Percentiles rank a stretch among this genome's conserved stretches.
Evolutionary conservation across 169 alveolate species (phyloP).

Genomic region (Babesia sp.): DNA sequence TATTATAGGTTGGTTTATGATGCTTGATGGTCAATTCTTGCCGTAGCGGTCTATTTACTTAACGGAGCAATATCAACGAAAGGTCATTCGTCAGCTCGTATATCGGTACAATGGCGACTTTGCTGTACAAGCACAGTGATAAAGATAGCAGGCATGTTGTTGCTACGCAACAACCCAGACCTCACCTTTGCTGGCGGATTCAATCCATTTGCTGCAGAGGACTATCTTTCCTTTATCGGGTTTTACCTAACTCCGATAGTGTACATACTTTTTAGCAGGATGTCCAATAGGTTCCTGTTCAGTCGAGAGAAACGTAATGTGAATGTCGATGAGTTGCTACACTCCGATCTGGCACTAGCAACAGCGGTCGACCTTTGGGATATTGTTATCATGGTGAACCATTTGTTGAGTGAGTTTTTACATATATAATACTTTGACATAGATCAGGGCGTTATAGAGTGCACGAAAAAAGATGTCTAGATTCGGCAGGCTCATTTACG

Average conservation of each 20-base stretch:
- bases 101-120: slow-evolving; percentile 55
- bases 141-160: slow-evolving; percentile 11
- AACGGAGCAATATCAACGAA: slow-evolving; percentile 15
- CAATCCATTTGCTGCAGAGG: slow-evolving; percentile 33
- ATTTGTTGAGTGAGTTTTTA: slow-evolving; percentile 40
- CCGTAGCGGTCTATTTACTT: slow-evolving; percentile 41
- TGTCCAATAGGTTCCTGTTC: slow-evolving; percentile 53
- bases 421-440: not conserved
- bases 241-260: slow-evolving; percentile 59
- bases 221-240: slow-evolving; percentile 53
- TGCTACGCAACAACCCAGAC: not conserved
- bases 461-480: not conserved
- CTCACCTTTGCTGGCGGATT: not conserved
- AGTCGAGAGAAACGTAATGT: slow-evolving; percentile 26
- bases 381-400: slow-evolving; percentile 53
- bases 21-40: not conserved
- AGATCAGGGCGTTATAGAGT: slow-evolving; percentile 22
- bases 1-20: slow-evolving; percentile 26
- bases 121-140: slow-evolving; percentile 47
- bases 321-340: slow-evolving; percentile 63
- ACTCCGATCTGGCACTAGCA: slow-evolving; percentile 61
- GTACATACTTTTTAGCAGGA: slow-evolving; percentile 44
- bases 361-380: slow-evolving; percentile 68
- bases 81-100: slow-evolving; percentile 36
- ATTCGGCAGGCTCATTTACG: not conserved